phyloP scores from a whole-genome alignment of 2,329 filamentous ascomycete species.

The Colletotrichum lentis region DNA sequence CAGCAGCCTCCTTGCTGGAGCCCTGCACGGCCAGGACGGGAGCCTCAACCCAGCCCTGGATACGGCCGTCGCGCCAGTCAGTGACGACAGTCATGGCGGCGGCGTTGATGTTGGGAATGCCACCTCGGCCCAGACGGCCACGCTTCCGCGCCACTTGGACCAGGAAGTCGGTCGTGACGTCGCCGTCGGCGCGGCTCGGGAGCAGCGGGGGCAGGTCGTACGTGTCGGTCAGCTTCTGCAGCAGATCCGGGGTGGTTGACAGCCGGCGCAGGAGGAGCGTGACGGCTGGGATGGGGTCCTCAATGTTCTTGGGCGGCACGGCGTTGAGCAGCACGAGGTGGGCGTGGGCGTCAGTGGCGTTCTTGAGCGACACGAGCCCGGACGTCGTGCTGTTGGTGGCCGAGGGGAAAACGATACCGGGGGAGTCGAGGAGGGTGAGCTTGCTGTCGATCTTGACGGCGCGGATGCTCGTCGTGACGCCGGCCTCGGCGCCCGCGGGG shows the following conservation, averaged over 20 bases:
- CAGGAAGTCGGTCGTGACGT: constrained; percentile 87
- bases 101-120: constrained; percentile 85
- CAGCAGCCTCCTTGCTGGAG: constrained; percentile 47
- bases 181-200: constrained; percentile 69
- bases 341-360: constrained; percentile 77
- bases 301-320: constrained; percentile 91
- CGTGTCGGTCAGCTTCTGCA: constrained; percentile 80
- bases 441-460: constrained; percentile 95
- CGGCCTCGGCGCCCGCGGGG: constrained; percentile 89
- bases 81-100: constrained; percentile 93
- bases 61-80: constrained; percentile 96
- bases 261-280: constrained; percentile 83
- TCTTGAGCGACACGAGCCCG: constrained; percentile 62
- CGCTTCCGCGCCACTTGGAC: constrained; percentile 95
- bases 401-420: constrained; percentile 91
- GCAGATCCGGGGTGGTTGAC: constrained; percentile 74
- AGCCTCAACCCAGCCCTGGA: constrained; percentile 89
- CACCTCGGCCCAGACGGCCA: constrained; percentile 85
- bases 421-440: constrained; percentile 90
- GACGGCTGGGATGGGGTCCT: constrained; percentile 89
- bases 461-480: constrained; percentile 87
- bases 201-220: constrained; percentile 87
- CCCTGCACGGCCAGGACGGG: constrained; percentile 67
- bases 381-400: constrained; percentile 53
- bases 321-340: constrained; percentile 89